A percentile compares a stretch with the other conserved stretches of the same genome.
phyloP scores from a whole-genome alignment of 192 early-diverging fungal species.

The Diversispora epigaea region DNA sequence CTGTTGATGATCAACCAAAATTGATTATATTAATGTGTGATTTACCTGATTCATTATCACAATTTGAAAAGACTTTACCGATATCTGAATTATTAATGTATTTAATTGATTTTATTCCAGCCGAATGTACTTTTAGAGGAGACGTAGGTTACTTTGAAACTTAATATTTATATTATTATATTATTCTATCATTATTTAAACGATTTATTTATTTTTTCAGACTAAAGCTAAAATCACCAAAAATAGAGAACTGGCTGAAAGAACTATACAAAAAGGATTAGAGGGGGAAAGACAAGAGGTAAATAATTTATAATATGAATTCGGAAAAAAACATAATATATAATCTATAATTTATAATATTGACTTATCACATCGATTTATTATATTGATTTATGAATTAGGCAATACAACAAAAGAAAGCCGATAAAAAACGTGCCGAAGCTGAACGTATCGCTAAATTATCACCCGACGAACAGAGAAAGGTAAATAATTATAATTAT shows the following conservation, averaged over 20 bases:
- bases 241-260: not conserved
- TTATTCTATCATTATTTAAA: not conserved
- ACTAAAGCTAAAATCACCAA: not conserved
- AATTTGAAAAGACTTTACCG: not conserved
- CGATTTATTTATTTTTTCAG: not conserved
- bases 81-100: not conserved
- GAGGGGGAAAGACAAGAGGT: slow-evolving; percentile 8
- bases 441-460: slow-evolving; percentile 15
- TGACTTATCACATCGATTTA: not conserved
- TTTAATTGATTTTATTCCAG: slow-evolving; percentile 3
- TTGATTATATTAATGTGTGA: not conserved
- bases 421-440: slow-evolving; percentile 16
- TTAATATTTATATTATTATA: not conserved
- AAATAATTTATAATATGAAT: not conserved
- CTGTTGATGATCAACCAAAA: not conserved
- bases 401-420: slow-evolving; percentile 7
- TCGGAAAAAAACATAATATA: not conserved
- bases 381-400: not conserved
- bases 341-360: not conserved
- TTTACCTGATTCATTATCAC: not conserved
- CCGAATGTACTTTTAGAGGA: not conserved
- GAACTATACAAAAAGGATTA: not conserved
- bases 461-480: slow-evolving; percentile 20
- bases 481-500: not conserved
- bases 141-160: not conserved